phyloP scores from a whole-genome alignment of 2,329 filamentous ascomycete genomes.

The Cladosporium sp. region DNA sequence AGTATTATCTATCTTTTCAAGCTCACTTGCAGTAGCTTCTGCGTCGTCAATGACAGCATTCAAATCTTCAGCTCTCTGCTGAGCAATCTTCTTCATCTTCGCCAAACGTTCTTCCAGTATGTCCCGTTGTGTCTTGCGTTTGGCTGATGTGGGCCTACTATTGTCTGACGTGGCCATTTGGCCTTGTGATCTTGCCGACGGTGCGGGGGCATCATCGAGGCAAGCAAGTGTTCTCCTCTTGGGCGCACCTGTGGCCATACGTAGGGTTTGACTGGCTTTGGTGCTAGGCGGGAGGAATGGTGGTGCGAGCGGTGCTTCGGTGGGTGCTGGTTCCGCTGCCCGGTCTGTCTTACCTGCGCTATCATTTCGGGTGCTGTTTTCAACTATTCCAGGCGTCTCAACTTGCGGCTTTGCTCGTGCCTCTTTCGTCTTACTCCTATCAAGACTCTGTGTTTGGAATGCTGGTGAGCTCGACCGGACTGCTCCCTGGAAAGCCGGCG shows the following conservation, averaged over 20 bases:
- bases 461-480: slow-evolving; percentile 33
- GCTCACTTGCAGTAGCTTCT: slow-evolving; percentile 1
- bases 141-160: neutral
- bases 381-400: neutral
- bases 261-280: slow-evolving; percentile 30
- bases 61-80: slow-evolving; percentile 7
- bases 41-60: slow-evolving; percentile 12
- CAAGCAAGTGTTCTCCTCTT: slow-evolving; percentile 40
- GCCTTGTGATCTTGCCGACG: neutral
- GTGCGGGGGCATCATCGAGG: slow-evolving; percentile 29
- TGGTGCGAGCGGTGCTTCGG: slow-evolving; percentile 11
- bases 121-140: slow-evolving; percentile 19
- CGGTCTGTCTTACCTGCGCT: neutral
- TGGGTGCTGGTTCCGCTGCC: slow-evolving; percentile 21
- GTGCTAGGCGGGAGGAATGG: slow-evolving; percentile 4
- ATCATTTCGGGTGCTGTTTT: neutral
- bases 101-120: slow-evolving; percentile 27
- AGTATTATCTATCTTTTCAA: slow-evolving; percentile 7
- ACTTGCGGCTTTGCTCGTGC: neutral
- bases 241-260: slow-evolving; percentile 34
- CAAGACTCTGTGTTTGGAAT: slow-evolving; percentile 21
- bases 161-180: neutral
- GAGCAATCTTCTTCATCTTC: slow-evolving; percentile 24
- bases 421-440: neutral
- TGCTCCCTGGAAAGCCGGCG: slow-evolving; percentile 8